Percentiles rank a stretch among this genome's conserved stretches.
Conservation (phyloP, 1,284 basidiomycete species). For the Malassezia equina region DNA sequence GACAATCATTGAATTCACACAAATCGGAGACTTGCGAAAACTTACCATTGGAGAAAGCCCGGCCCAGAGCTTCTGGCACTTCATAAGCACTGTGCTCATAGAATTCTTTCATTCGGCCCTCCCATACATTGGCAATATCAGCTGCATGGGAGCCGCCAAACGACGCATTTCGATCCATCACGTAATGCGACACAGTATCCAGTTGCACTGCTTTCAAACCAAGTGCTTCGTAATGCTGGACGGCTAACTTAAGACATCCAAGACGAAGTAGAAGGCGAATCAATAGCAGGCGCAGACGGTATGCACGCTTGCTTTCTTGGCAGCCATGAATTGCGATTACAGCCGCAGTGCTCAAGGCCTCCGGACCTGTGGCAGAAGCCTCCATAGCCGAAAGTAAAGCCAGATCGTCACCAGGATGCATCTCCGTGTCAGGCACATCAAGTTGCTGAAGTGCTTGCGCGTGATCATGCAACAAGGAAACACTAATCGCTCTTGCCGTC, state of each 20-base stretch:
- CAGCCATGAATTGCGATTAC: constrained; percentile 1
- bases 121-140: not conserved
- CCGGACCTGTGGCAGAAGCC: not conserved
- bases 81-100: constrained; percentile 3
- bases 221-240: constrained; percentile 1
- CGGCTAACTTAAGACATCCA: constrained; percentile 1
- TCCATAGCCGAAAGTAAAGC: constrained; percentile 2
- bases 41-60: constrained; percentile 13
- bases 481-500: not conserved
- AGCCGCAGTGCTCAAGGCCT: not conserved
- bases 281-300: constrained; percentile 2
- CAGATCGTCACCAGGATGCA: constrained; percentile 17
- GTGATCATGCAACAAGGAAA: not conserved
- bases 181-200: constrained; percentile 10
- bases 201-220: constrained; percentile 7
- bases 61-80: constrained; percentile 8
- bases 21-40: constrained; percentile 13
- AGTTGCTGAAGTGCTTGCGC: not conserved
- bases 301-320: constrained; percentile 1
- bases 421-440: constrained; percentile 13
- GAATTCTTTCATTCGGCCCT: not conserved
- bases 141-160: constrained; percentile 9
- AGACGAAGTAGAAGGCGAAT: constrained; percentile 11
- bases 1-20: constrained; percentile 7
- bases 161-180: constrained; percentile 6